Evolutionary conservation across 768 basidiomycete genomes (phyloP).

Genomic region (Boletus vinaceobasis): DNA sequence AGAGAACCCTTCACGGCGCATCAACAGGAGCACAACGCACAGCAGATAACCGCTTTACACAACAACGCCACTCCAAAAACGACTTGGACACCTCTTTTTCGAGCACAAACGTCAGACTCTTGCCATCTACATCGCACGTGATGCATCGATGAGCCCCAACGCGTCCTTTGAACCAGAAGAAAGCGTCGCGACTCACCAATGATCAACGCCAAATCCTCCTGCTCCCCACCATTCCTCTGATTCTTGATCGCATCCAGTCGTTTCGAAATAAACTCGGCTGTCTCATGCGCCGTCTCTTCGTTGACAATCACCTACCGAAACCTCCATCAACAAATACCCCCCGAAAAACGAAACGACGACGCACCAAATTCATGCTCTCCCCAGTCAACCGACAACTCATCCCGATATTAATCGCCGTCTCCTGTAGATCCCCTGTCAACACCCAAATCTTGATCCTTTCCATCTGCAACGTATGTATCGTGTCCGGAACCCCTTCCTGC

Average conservation of each 20-base stretch:
- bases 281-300: slow-evolving; percentile 77
- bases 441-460: slow-evolving; percentile 99
- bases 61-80: slow-evolving; percentile 91
- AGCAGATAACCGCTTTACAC: slow-evolving; percentile 99
- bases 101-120: slow-evolving; percentile 87
- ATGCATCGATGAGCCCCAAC: neutral
- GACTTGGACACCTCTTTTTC: slow-evolving; percentile 88
- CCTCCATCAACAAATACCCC: neutral
- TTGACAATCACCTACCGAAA: slow-evolving; percentile 67
- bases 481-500: slow-evolving; percentile 97
- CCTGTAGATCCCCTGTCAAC: slow-evolving; percentile 94
- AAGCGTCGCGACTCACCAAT: slow-evolving; percentile 62
- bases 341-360: neutral
- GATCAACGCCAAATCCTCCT: slow-evolving; percentile 91
- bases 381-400: slow-evolving; percentile 96
- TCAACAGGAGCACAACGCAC: slow-evolving; percentile 39
- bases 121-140: slow-evolving; percentile 65
- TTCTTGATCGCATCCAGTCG: slow-evolving; percentile 90
- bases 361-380: slow-evolving; percentile 93
- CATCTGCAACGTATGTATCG: slow-evolving; percentile 96
- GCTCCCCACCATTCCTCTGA: slow-evolving; percentile 85
- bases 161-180: neutral
- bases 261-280: slow-evolving; percentile 83
- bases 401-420: slow-evolving; percentile 99
- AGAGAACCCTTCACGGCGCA: neutral